Evolutionary conservation across 2,329 filamentous ascomycete genomes (phyloP), one percentile per base, ranked within the genome.

Genomic region (Nigrospora osmanthi): DNA sequence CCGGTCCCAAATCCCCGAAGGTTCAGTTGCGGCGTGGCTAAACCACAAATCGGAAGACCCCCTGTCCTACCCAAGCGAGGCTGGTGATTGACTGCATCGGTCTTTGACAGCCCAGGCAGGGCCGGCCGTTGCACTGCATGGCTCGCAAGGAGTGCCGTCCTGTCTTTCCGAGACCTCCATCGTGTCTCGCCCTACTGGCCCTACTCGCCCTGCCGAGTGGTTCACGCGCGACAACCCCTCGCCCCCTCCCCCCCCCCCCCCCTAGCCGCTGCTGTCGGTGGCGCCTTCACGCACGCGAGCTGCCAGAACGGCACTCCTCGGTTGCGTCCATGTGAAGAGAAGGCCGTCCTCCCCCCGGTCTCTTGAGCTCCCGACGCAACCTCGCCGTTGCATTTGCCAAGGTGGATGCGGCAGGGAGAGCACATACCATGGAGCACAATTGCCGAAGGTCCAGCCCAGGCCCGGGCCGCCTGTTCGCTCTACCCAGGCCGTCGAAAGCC

Each of bases 51-150:
- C 39, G 39, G 39, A 33, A 34, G 16, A 6, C 31, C 34, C 39
- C 39, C 39, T 41, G 31, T 41, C 39, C 31, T 16, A 41, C 16
- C 31, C 39, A 41, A 41, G 39, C 39, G 12, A 34, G 34, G 23
- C 16, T 19, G 39, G 39, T 33, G 39, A 41, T n/a, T 35, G 14
- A n/a, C 13, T 35, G 13, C 13, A 16, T 35, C 19, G 30, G 13
- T 33, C 30, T 41, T 16, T 41, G 31, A 23, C 39, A 41, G 31
- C 39, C 39, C 31, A 41, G 39, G 13, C 39, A 41, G 32, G 39
- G 31, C n/a, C 31, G 30, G 39, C 39, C 39, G 39, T 41, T 41
- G 19, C 39, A 41, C 39, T 34, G 39, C 39, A 41, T 41, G 39
- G 39, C 31, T 41, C 39, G 16, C 16, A 23, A 34, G 30, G 39